Base-by-base conservation (phyloP, 352 stramenopile genomes). In the Phytophthora constricta region DNA sequence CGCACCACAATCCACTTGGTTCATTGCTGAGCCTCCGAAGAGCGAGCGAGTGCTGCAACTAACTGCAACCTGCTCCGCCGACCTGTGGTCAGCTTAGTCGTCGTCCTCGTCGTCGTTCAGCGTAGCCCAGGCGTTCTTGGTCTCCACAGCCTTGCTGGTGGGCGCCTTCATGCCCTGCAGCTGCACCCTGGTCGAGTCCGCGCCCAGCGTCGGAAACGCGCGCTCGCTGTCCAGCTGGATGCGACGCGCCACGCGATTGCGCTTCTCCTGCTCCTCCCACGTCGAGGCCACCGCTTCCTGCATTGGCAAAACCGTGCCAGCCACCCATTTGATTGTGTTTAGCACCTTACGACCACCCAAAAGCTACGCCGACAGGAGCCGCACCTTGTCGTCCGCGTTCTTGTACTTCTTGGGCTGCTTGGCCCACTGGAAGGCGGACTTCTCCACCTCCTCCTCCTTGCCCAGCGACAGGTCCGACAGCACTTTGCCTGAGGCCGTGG, bases 371-470 rank as follows among this genome's bases (percentile, higher is more conserved):
- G n/a, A n/a, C n/a, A 2, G 41, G 8, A 27, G 22, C 4, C 28
- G 8, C 31, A 86, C 75, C 65, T 78, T 73, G 9, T 84, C 80
- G 37, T 68, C 59, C 46, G 61, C 5, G 37, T 88, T 84, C 66
- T 91, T 94, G 77, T 92, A 92, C 72, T 94, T 94, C 58, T 94
- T 94, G 23, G 82, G 86, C 74, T 94, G 84, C 70, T 94, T 94
- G 46, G 86, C 80, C 84, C 86, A 94, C 61, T 91, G 83, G 66
- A 92, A 93, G 4, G 77, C 41, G 22, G 62, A 8, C 57, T 87
- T 84, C 34, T 88, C 77, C 25, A 81, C 58, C 46, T 74, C 63
- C 3, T 75, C 63, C 2, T 87, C 73, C 70, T 90, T 90, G 56
- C 68, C 77, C 26, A 92, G 53, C 45, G 71, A 80, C 43, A 93